Base-by-base conservation (phyloP, 345 rosid species). In the Eutrema heterophyllum region DNA sequence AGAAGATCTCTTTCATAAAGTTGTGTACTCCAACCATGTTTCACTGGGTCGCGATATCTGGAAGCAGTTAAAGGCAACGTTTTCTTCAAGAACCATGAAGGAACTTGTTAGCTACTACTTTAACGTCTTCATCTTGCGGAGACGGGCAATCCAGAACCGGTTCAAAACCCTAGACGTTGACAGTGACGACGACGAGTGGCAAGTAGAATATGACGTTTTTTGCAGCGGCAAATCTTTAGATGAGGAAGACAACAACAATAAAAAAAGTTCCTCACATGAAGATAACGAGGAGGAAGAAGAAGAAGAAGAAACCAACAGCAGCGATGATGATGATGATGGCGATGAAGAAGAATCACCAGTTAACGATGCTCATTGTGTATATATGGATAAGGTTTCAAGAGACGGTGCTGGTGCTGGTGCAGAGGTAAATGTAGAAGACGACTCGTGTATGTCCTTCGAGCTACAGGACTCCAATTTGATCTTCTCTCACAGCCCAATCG, bases 131-230 rank as follows among this genome's bases (percentile, higher is more conserved):
- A 79, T 87, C 83, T 84, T 94, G 57, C 79, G 64, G 67, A 86
- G 78, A 74, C 87, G 98, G 2, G 84, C 88, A 26, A 67, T 67
- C 1, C 98, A 94, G 88, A 94, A 94, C 73, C 80, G 97, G 74
- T 81, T 78, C 52, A 80, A 70, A 59, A 74, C 84, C 3, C 57
- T 78, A 80, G 87, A 85, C 43, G 64, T 81, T 3, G 88, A 88
- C 24, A 91, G 97, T 45, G 98, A 94, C 61, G 79, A 86, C 36
- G 97, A 94, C 64, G 95, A 94, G 76, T 89, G 90, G 89, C 88
- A 82, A 63, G 83, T 54, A 18, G 75, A 70, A 18, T 66, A 78
- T 14, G 70, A 71, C 18, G 32, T 52, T 9, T 60, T 75, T 2
- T 46, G 44, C 67, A 45, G 68, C 29, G 64, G 38, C 46, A 81